Base-by-base conservation (phyloP, 495 filamentous ascomycete species). In the Aspergillus mulundensis region DNA sequence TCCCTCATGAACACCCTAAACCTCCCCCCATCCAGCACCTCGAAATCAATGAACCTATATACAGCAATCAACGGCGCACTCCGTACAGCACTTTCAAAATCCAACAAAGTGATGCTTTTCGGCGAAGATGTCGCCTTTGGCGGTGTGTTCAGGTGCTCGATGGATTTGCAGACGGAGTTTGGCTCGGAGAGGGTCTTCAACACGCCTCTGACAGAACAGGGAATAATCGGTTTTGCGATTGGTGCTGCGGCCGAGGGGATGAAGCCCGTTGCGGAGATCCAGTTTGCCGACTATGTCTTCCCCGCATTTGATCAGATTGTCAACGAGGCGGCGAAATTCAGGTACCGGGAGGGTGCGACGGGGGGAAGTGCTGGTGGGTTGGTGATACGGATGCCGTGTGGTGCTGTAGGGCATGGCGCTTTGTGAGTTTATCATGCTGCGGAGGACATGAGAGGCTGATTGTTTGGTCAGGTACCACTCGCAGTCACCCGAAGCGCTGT, bases 101-200 rank as follows among this genome's bases (percentile, higher is more conserved):
- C 96, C 59, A 88, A 93, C 54, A 86, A 86, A 19, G 90, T 95
- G 21, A 75, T 96, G 40, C 81, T 98, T 30, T 98, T 98, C 58
- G 94, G 94, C 43, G 94, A 98, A 75, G 94, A 98, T 68, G 90
- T 98, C 20, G 88, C 93, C 34, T 98, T 98, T 61, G 94, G 94
- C 14, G 94, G 94, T 24, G 94, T 98, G 19, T 98, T 98, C 70
- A 86, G 94, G 30, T 97, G 93, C 73, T 93, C 89, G 39, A 90
- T 91, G 84, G 88, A 92, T 63, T 82, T 98, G 10, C 83, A 90
- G 21, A 85, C 87, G 42, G 87, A 88, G 52, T 97, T 94, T 68
- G 94, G 94, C 5, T 79, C 83, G 16, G 88, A 93, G 56, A 79
- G 95, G 47, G 91, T 98, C 25, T 98, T 98, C 78, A 98, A 98